These are phyloP conservation scores for Oryza rufipogon DNA, from an alignment of 176 grass and related monocot species.

Conservation along the genomic window DNA sequence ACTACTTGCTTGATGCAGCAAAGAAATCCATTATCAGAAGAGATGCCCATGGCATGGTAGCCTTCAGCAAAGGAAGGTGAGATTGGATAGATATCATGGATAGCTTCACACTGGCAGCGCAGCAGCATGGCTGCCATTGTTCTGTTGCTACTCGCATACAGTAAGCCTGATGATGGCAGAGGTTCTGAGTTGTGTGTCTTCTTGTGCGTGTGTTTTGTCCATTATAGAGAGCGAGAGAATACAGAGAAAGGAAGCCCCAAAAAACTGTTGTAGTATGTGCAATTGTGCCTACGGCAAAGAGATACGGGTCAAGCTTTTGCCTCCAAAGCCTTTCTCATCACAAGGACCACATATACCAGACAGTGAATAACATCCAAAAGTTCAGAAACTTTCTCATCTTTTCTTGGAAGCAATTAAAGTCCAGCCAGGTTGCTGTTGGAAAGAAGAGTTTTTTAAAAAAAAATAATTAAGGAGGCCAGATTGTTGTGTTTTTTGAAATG, in stretches of 20 bases:
- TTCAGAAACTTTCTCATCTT: not conserved
- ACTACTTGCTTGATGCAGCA: not conserved
- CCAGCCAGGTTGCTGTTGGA: not conserved
- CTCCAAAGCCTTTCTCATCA: not conserved
- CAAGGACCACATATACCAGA: conserved; percentile 18
- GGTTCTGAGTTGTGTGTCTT: not conserved
- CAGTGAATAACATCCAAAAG: conserved; percentile 7
- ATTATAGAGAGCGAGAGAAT: not conserved
- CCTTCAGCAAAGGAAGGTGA: not conserved
- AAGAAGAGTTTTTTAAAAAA: not conserved
- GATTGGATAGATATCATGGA: not conserved
- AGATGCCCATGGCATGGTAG: not conserved
- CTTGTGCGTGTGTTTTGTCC: not conserved
- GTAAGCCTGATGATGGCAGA: conserved; percentile 1
- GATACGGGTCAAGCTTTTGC: conserved; percentile 24
- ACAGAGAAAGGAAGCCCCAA: not conserved
- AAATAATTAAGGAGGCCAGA: not conserved
- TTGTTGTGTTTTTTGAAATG: not conserved
- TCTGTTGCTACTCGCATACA: not conserved
- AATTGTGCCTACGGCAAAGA: not conserved
- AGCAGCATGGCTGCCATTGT: not conserved
- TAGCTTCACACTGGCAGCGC: not conserved
- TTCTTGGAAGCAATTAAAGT: conserved; percentile 15
- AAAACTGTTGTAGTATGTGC: not conserved
- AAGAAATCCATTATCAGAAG: not conserved